These are phyloP conservation scores for Penicillium crystallinum DNA, from an alignment of 495 filamentous ascomycete genomes.

Conservation along the genomic window DNA sequence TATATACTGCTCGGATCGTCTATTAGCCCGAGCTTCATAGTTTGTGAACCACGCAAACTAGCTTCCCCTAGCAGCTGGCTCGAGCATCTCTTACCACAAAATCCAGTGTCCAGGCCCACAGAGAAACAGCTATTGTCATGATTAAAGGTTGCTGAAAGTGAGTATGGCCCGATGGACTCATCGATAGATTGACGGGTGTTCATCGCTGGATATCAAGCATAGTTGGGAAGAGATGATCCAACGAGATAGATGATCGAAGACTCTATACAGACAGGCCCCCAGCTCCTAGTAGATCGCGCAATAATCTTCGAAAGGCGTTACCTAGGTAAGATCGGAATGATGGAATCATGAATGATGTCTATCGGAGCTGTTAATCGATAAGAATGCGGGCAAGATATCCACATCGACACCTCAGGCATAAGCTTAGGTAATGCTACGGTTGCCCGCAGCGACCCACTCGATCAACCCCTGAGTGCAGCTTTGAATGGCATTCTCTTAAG, in stretches of 20 bases:
- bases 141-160: slow-evolving; percentile 83
- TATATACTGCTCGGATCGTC: slow-evolving; percentile 56
- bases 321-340: neutral
- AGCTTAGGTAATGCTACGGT: slow-evolving; percentile 20
- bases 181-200: slow-evolving; percentile 87
- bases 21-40: slow-evolving; percentile 7
- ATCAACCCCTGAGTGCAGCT: slow-evolving; percentile 27
- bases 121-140: slow-evolving; percentile 82
- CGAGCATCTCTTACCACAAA: slow-evolving; percentile 59
- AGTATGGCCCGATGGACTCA: slow-evolving; percentile 64
- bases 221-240: neutral
- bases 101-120: slow-evolving; percentile 80
- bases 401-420: slow-evolving; percentile 11
- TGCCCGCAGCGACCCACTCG: slow-evolving; percentile 29
- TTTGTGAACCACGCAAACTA: neutral
- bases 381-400: slow-evolving; percentile 18
- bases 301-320: neutral
- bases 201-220: slow-evolving; percentile 51
- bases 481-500: neutral
- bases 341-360: neutral
- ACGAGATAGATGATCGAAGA: neutral
- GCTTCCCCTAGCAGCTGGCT: neutral
- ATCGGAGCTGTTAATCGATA: slow-evolving; percentile 20
- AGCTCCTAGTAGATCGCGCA: neutral
- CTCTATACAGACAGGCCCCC: neutral